Percentiles rank a stretch among this genome's conserved stretches.
These are phyloP conservation scores for Karstenula rhodostoma DNA, from an alignment of 2,329 filamentous ascomycete genomes.

Conservation along the genomic window DNA sequence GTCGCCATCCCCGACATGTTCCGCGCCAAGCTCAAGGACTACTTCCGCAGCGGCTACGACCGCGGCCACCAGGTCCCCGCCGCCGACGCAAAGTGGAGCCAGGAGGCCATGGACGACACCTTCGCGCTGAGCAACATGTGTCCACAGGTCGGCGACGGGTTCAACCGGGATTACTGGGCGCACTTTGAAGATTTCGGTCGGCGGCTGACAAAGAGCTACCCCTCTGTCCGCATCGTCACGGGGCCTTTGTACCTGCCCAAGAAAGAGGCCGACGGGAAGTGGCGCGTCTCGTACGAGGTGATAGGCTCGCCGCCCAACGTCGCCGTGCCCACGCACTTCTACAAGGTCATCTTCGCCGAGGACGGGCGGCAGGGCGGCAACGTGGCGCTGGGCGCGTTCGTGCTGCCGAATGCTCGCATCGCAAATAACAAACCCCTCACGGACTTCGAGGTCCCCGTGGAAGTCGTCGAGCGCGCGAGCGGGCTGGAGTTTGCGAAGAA, in stretches of 20 bases:
- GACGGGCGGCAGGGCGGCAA: constrained; percentile 70
- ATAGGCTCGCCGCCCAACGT: constrained; percentile 93
- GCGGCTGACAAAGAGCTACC: constrained; percentile 79
- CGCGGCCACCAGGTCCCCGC: constrained; percentile 96
- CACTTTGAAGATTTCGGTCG: constrained; percentile 98
- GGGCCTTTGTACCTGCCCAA: constrained; percentile 93
- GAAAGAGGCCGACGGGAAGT: constrained; percentile 89
- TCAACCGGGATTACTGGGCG: constrained; percentile 99
- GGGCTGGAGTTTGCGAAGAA: constrained; percentile 90
- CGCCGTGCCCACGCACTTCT: constrained; percentile 97
- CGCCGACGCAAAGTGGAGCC: constrained; percentile 94
- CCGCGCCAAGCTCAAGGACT: constrained; percentile 89
- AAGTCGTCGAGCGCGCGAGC: constrained; percentile 89
- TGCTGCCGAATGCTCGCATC: constrained; percentile 90
- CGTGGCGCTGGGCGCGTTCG: constrained; percentile 92
- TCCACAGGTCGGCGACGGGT: constrained; percentile 96
- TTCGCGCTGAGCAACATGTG: constrained; percentile 97
- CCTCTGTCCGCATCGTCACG: constrained; percentile 88
- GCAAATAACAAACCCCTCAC: constrained; percentile 84
- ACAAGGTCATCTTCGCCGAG: constrained; percentile 98
- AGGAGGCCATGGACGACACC: constrained; percentile 92
- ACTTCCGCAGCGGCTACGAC: constrained; percentile 94
- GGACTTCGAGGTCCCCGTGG: constrained; percentile 94
- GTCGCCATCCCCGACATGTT: constrained; percentile 80
- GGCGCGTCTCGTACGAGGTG: constrained; percentile 94